phyloP scores from a whole-genome alignment of 345 rosid genomes.

The Anacardium occidentale region DNA sequence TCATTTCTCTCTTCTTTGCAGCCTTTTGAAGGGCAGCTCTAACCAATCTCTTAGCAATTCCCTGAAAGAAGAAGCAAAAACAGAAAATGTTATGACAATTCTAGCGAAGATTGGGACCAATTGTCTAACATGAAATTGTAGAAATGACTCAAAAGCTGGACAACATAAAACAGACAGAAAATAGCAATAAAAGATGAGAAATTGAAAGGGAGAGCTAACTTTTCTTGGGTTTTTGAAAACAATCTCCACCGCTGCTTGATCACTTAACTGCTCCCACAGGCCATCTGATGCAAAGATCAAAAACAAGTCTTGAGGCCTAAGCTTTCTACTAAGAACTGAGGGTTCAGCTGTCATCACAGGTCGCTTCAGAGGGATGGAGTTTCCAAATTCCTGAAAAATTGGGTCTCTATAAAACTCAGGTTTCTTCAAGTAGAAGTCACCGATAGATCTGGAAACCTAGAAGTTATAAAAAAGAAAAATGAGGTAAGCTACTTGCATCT shows the following conservation, averaged over 20 bases:
- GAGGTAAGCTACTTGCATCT: slow-evolving; percentile 11
- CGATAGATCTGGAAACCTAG: slow-evolving; percentile 97
- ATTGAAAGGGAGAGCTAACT: slow-evolving; percentile 46
- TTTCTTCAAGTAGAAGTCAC: slow-evolving; percentile 90
- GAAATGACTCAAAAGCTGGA: neutral
- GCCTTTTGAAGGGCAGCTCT: slow-evolving; percentile 70
- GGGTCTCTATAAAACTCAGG: slow-evolving; percentile 85
- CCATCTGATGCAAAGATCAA: slow-evolving; percentile 98
- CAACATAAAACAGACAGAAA: neutral
- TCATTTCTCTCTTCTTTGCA: slow-evolving; percentile 73
- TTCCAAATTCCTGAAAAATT: slow-evolving; percentile 72
- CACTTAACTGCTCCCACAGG: slow-evolving; percentile 96
- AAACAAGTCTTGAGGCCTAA: slow-evolving; percentile 71
- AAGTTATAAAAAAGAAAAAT: slow-evolving; percentile 10
- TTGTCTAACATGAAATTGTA: neutral
- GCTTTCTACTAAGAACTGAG: slow-evolving; percentile 66
- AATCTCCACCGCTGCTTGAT: slow-evolving; percentile 80
- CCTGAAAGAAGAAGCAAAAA: slow-evolving; percentile 35
- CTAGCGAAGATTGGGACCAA: neutral
- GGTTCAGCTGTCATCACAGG: slow-evolving; percentile 94
- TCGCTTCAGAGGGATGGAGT: slow-evolving; percentile 69
- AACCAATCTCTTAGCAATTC: slow-evolving; percentile 66
- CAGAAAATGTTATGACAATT: neutral
- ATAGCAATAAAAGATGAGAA: neutral
- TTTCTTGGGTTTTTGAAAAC: slow-evolving; percentile 83